Conservation (phyloP, 441 rosid genomes). For the Erodium moschatum region DNA sequence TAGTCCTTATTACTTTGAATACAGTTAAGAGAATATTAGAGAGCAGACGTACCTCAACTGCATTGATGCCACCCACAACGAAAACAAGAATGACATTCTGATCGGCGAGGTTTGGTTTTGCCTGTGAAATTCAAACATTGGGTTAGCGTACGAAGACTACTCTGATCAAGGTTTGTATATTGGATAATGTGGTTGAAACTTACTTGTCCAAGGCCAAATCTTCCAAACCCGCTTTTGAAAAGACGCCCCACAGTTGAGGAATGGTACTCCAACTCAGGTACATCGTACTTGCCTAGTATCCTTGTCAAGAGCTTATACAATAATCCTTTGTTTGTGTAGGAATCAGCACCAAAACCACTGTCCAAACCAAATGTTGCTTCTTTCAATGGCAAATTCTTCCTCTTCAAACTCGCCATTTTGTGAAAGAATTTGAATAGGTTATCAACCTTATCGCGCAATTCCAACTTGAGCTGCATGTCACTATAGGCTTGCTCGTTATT, state of each 20-base stretch:
- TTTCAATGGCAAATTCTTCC: slow-evolving; percentile 38
- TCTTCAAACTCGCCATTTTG: slow-evolving; percentile 55
- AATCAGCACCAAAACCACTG: slow-evolving; percentile 40
- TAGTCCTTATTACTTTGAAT: neutral
- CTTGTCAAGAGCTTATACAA: slow-evolving; percentile 55
- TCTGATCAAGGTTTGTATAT: neutral
- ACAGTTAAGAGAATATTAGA: neutral
- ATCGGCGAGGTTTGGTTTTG: slow-evolving; percentile 76
- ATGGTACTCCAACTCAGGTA: slow-evolving; percentile 79
- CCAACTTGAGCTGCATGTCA: slow-evolving; percentile 76
- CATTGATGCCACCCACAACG: slow-evolving; percentile 82
- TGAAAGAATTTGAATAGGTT: slow-evolving; percentile 65
- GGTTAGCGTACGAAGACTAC: neutral
- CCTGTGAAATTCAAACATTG: slow-evolving; percentile 35
- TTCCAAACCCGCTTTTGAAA: slow-evolving; percentile 88
- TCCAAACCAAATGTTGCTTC: slow-evolving; percentile 48
- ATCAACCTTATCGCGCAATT: slow-evolving; percentile 78
- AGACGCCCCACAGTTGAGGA: slow-evolving; percentile 88
- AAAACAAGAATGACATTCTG: slow-evolving; percentile 72
- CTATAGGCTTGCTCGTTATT: slow-evolving; percentile 43
- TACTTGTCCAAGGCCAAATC: slow-evolving; percentile 93
- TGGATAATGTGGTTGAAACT: slow-evolving; percentile 14
- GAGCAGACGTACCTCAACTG: slow-evolving; percentile 48
- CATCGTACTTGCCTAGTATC: slow-evolving; percentile 48
- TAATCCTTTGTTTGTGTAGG: slow-evolving; percentile 51